Evolutionary conservation across 192 early-diverging fungal species (phyloP).

Genomic region (Pilaira anomala): DNA sequence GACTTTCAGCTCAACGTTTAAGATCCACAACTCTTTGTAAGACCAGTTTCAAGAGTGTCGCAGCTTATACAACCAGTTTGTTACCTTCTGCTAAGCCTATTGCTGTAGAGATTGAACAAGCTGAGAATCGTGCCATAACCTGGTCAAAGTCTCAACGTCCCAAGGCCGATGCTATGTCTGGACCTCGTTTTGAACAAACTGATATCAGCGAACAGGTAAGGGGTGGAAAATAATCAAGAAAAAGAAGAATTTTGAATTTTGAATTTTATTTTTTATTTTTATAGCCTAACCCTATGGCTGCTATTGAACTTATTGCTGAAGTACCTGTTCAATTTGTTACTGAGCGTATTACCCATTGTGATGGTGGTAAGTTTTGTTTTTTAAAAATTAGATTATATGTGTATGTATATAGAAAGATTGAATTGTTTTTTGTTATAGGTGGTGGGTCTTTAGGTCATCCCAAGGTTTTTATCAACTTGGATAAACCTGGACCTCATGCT

Average conservation of each 20-base stretch:
- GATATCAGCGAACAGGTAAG: constrained; percentile 76
- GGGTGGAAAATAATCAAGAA: background rate
- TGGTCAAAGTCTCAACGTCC: constrained; percentile 80
- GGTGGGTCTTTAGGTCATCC: constrained; percentile 92
- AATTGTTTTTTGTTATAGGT: constrained; percentile 40
- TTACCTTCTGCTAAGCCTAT: constrained; percentile 26
- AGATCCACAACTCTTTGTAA: background rate
- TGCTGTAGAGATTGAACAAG: constrained; percentile 49
- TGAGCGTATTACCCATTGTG: constrained; percentile 72
- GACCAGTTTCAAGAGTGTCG: constrained; percentile 15
- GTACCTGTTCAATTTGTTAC: constrained; percentile 81
- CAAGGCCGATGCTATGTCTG: constrained; percentile 63
- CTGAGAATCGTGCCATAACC: constrained; percentile 65
- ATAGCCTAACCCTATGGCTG: constrained; percentile 84
- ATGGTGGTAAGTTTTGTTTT: constrained; percentile 72
- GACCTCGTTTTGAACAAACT: constrained; percentile 85
- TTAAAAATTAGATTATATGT: background rate
- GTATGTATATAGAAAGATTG: too few relatives aligned
- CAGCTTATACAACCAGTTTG: constrained; percentile 19
- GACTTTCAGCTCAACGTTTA: constrained; percentile 9
- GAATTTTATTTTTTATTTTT: constrained; percentile 12
- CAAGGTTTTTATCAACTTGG: constrained; percentile 91
- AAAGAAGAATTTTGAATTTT: background rate
- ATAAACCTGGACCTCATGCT: constrained; percentile 61
- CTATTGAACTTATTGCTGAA: constrained; percentile 87